phyloP scores from a whole-genome alignment of 768 basidiomycete genomes.

The Rhodotorula babjevae region DNA sequence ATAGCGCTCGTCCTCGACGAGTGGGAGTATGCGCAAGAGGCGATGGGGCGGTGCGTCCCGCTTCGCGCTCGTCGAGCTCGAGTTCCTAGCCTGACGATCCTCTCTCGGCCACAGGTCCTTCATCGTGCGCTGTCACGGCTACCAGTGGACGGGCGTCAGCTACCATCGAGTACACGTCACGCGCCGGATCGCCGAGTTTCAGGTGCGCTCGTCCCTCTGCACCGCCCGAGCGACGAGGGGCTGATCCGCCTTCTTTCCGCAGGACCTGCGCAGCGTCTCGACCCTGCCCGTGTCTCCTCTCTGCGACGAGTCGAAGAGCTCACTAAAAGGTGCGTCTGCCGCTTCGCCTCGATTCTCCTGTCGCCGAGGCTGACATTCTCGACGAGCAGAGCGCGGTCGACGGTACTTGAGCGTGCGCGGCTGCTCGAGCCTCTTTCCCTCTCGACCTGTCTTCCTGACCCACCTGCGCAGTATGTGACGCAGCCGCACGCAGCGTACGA shows the following conservation, averaged over 20 bases:
- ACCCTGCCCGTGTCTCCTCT: not conserved
- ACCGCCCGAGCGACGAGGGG: too few relatives aligned
- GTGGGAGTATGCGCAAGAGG: conserved; percentile 6
- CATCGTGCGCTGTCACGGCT: not conserved
- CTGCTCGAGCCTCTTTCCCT: not conserved
- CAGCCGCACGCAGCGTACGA: not conserved
- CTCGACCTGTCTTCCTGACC: too few relatives aligned
- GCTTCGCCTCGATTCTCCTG: too few relatives aligned
- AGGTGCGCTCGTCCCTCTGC: not conserved
- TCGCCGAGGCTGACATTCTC: not conserved
- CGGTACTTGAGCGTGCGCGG: not conserved
- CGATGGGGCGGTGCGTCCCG: not conserved
- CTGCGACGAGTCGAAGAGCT: not conserved
- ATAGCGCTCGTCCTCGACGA: conserved; percentile 1
- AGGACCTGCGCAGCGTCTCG: not conserved
- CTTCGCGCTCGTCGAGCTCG: too few relatives aligned
- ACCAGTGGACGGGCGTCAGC: not conserved
- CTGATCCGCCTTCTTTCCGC: not conserved
- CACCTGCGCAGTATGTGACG: not conserved
- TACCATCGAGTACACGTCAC: not conserved
- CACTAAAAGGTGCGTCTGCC: not conserved
- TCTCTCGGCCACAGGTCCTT: not conserved
- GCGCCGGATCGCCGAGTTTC: conserved; percentile 6
- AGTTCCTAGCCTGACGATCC: not conserved
- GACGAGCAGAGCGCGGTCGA: not conserved